phyloP scores from a whole-genome alignment of 257 asterid species.

The Fraxinus americana region DNA sequence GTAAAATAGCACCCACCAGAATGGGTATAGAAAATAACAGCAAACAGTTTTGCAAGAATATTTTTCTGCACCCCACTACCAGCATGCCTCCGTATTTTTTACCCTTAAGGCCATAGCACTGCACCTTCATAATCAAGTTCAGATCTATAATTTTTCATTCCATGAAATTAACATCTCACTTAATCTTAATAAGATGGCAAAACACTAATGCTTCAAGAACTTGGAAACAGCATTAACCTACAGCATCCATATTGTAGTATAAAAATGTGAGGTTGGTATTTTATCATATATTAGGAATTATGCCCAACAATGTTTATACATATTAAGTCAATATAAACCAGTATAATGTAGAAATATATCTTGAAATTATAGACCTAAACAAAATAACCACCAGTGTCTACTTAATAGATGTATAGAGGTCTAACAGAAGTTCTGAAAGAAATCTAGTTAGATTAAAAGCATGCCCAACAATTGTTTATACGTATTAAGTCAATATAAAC shows the following conservation, averaged over 20 bases:
- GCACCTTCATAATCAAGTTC: not conserved
- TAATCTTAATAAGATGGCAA: not conserved
- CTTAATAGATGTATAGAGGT: not conserved
- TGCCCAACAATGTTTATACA: not conserved
- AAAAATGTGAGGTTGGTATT: not conserved
- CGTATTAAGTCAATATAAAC: not conserved
- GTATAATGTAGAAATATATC: not conserved
- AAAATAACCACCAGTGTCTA: not conserved
- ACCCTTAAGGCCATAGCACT: not conserved
- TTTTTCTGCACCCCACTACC: not conserved
- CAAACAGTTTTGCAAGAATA: not conserved
- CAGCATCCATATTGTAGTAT: not conserved
- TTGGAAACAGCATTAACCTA: not conserved
- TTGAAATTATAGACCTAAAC: not conserved
- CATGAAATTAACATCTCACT: not conserved
- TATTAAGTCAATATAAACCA: not conserved
- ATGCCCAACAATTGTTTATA: not conserved
- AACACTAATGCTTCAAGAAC: not conserved
- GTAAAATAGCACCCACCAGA: not conserved
- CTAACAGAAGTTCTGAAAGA: slow-evolving; percentile 1
- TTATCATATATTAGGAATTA: not conserved
- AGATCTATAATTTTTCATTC: not conserved
- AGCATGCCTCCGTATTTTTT: not conserved
- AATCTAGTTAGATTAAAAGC: slow-evolving; percentile 7
- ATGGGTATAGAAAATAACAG: not conserved